These are phyloP conservation scores for Arachis hypogaea DNA, from an alignment of 306 rosid genomes.

Conservation along the genomic window DNA sequence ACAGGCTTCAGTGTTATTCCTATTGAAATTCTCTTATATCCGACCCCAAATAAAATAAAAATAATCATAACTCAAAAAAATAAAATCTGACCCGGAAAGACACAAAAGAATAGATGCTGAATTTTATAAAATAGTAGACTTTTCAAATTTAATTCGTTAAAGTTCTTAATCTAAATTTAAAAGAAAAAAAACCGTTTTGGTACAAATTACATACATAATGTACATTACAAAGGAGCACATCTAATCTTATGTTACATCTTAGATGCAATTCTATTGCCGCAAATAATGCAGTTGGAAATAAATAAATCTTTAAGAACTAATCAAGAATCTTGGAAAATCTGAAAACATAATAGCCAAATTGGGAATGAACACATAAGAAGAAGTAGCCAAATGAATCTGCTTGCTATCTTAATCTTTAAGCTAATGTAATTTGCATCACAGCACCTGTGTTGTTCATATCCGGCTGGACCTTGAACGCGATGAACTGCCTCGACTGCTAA, in stretches of 20 bases:
- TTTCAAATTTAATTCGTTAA: neutral
- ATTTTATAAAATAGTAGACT: neutral
- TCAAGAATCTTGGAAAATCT: constrained; percentile 39
- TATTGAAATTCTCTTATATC: no score
- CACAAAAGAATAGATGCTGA: no score
- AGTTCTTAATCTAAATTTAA: no score
- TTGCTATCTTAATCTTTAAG: constrained; percentile 28
- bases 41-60: no score
- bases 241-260: constrained; percentile 9
- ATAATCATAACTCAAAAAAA: no score
- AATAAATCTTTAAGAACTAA: neutral
- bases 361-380: constrained; percentile 38
- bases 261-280: constrained; percentile 35
- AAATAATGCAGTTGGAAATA: constrained; percentile 9
- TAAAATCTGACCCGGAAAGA: no score
- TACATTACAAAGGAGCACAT: constrained; percentile 30
- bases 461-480: constrained; percentile 60
- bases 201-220: constrained; percentile 36
- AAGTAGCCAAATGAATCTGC: constrained; percentile 26
- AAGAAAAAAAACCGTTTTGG: neutral
- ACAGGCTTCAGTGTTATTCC: no score
- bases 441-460: constrained; percentile 34
- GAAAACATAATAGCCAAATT: constrained; percentile 27
- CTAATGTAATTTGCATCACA: constrained; percentile 27
- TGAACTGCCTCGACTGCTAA: constrained; percentile 58